A percentile compares a stretch with the other conserved stretches of the same genome.
Evolutionary conservation across 2,329 filamentous ascomycete species (phyloP).

Genomic region (Curvularia hawaiiensis): DNA sequence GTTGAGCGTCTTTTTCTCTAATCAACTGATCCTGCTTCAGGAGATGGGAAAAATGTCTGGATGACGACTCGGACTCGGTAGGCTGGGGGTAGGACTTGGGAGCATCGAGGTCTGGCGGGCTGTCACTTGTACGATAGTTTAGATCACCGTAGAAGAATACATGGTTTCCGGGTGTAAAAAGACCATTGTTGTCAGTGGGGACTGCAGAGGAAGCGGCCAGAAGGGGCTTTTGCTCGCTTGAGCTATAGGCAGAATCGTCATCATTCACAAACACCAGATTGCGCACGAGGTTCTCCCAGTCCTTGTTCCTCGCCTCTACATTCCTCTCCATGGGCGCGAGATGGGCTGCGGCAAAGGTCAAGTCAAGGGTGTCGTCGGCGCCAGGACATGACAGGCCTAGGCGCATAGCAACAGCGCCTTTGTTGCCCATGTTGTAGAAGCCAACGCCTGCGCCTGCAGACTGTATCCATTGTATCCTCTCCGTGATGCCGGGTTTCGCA

Average conservation of each 20-base stretch:
- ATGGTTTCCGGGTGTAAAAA: conserved; percentile 77
- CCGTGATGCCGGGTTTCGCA: conserved; percentile 64
- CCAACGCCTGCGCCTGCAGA: conserved; percentile 87
- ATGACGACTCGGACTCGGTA: conserved; percentile 55
- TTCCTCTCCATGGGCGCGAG: conserved; percentile 86
- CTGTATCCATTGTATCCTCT: conserved; percentile 68
- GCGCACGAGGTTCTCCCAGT: conserved; percentile 85
- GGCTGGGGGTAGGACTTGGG: conserved; percentile 66
- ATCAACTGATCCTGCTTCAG: conserved; percentile 79
- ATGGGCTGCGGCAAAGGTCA: conserved; percentile 89
- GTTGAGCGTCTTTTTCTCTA: conserved; percentile 69
- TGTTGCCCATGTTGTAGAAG: conserved; percentile 88
- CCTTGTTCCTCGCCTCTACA: conserved; percentile 75
- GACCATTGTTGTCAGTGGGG: conserved; percentile 58
- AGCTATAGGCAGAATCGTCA: conserved; percentile 39
- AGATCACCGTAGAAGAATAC: conserved; percentile 90
- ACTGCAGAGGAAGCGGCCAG: conserved; percentile 25
- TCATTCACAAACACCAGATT: conserved; percentile 71
- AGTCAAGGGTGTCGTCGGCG: conserved; percentile 58
- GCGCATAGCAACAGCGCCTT: conserved; percentile 84
- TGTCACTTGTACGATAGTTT: conserved; percentile 86
- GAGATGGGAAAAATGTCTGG: conserved; percentile 67
- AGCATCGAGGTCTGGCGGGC: conserved; percentile 65
- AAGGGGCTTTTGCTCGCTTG: conserved; percentile 41
- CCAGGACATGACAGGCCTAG: conserved; percentile 60